Conservation (phyloP, 306 rosid species). For the Lithocarpus polystachyus region DNA sequence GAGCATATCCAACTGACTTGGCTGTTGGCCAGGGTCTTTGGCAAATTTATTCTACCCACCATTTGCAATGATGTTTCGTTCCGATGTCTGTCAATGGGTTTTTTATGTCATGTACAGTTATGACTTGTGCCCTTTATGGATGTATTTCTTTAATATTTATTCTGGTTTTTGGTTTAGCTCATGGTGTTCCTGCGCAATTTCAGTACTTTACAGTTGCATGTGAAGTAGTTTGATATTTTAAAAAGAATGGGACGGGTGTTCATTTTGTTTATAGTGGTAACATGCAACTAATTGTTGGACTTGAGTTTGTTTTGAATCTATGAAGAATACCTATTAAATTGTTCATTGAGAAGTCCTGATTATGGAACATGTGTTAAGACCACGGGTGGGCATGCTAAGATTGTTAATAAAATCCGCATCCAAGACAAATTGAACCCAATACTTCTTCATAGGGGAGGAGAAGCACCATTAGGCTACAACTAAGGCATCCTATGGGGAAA, state of each 20-base stretch:
- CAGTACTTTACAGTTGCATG: background rate
- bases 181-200: background rate
- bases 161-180: background rate
- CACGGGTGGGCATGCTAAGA: background rate
- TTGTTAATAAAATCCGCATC: background rate
- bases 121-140: background rate
- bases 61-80: background rate
- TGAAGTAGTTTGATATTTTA: background rate
- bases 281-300: background rate
- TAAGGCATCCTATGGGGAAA: background rate
- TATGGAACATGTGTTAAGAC: background rate
- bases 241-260: background rate
- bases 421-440: background rate
- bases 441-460: background rate
- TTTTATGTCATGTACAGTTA: background rate
- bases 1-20: background rate
- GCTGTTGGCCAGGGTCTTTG: background rate
- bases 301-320: background rate
- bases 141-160: background rate
- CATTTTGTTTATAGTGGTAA: background rate
- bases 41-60: background rate
- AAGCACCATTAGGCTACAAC: background rate
- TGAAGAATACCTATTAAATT: background rate
- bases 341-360: background rate
- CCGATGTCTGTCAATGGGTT: background rate